phyloP scores from a whole-genome alignment of 164 flowering plant species.

The Warburgia ugandensis region DNA sequence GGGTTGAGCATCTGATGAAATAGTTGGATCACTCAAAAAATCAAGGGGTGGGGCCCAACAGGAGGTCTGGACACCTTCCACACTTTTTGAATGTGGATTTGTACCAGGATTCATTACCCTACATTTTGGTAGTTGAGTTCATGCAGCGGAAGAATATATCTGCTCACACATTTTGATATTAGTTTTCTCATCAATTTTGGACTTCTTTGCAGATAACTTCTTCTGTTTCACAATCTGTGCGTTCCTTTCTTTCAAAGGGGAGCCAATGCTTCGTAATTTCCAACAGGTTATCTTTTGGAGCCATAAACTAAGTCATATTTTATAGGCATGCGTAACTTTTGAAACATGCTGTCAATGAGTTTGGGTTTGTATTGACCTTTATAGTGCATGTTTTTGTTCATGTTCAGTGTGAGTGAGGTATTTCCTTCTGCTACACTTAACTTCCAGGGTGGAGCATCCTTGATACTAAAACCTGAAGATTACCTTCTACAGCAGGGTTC shows the following conservation, averaged over 20 bases:
- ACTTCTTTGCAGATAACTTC: conserved; percentile 44
- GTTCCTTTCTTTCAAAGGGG: conserved; percentile 42
- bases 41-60: too few relatives aligned
- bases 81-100: too few relatives aligned
- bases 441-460: conserved; percentile 75
- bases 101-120: too few relatives aligned
- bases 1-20: too few relatives aligned
- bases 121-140: too few relatives aligned
- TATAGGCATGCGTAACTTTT: not conserved
- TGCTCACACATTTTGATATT: too few relatives aligned
- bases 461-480: conserved; percentile 69
- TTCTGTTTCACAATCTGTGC: conserved; percentile 44
- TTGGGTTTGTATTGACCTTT: conserved; percentile 1
- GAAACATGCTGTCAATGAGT: not conserved
- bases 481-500: conserved; percentile 50
- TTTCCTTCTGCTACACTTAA: conserved; percentile 76
- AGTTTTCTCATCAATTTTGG: too few relatives aligned
- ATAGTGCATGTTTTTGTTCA: conserved; percentile 4
- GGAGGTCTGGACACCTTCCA: too few relatives aligned
- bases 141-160: too few relatives aligned
- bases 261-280: conserved; percentile 53
- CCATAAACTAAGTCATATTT: not conserved
- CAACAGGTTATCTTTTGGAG: conserved; percentile 39
- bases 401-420: conserved; percentile 42
- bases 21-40: too few relatives aligned